Base-by-base conservation (phyloP, 164 flowering plant species). In the Liriodendron chinense region DNA sequence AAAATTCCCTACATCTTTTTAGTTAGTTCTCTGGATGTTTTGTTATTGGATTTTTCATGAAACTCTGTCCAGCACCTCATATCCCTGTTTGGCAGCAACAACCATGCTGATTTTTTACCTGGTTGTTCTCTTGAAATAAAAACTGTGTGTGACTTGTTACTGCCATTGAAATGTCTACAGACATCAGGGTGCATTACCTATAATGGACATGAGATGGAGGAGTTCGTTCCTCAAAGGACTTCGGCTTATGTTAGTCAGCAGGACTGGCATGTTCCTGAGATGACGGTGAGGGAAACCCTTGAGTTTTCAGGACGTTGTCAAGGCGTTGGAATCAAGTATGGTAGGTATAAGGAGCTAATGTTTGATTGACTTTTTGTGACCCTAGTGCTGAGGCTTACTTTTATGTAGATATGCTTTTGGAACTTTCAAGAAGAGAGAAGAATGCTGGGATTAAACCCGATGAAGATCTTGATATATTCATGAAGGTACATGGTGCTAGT, bases 401-500 rank as follows among this genome's bases (percentile, higher is more conserved):
- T 61, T 78, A 72, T 47, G 57, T 72, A 96, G 99, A 96, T 81
- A 94, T 96, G 99, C 93, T 96, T 74, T 16, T 89, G 91, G 99
- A 96, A 78, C 98, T 96, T 66, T 74, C 94, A 59, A 89, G 98
- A 85, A 91, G 99, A 76, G 99, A 96, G 79, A 96, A 96, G 84
- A 76, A 78, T 43, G 88, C 89, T 65, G 93, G 96, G 71, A 84
- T 91, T 65, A 92, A 88, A 80, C 98, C 99, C 22, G 99, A 94
- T 78, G 98, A 91, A 82, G 99, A 96, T 87, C 95, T 96, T 82
- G 99, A 96, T 79, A 85, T 96, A 81, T 93, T 94, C 81, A 90
- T 96, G 90, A 96, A 96, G 97, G 99, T 93, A 78, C 22, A 49
- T 76, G 47, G 18, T 75, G 2, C 43, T 34, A 53, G 13, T 53